Base-by-base conservation (phyloP, 2,329 filamentous ascomycete species). In the Corinectria fuckeliana region DNA sequence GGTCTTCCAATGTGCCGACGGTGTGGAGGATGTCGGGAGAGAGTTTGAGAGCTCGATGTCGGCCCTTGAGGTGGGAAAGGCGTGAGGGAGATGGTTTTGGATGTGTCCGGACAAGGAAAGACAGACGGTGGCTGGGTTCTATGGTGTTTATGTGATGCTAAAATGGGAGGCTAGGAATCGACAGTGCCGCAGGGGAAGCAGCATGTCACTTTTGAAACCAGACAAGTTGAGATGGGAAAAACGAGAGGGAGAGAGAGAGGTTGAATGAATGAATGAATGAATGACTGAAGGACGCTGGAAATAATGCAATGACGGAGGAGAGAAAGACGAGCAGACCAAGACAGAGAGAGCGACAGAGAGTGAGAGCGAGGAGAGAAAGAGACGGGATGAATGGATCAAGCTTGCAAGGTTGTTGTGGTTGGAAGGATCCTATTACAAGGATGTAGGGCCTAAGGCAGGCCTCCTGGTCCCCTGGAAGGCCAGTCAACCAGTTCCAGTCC, bases 141-240 rank as follows among this genome's bases (percentile, higher is more conserved):
- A 58, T 64, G 47, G 28, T 4, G 26, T 39, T 62, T 69, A 70
- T 67, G 65, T 68, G 66, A 68, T 56, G 63, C 59, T 61, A 56
- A 68, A 70, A 62, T 67, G 66, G 59, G 61, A 67, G 51, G 66
- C 65, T 47, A 61, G 23, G 44, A 65, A 65, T 60, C 60, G 67
- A 70, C 67, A 66, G 60, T 67, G 67, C 67, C 62, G 67, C 65
- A 58, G 44, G 28, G 56, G 60, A 64, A 66, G 67, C 67, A 69
- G 67, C 67, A 69, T 69, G 67, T 67, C 67, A 63, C 62, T 61
- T 14, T 47, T 51, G 50, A 56, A 63, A 57, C 60, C 62, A 63
- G 44, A 56, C 36, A n/a, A 56, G 47, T 18, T 16, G 49, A 58
- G 50, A 51, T 36, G 57, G 44, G 14, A 34, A 44, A 47, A 53